Base-by-base conservation (phyloP, 2,329 filamentous ascomycete species). In the Apiospora arundinis region DNA sequence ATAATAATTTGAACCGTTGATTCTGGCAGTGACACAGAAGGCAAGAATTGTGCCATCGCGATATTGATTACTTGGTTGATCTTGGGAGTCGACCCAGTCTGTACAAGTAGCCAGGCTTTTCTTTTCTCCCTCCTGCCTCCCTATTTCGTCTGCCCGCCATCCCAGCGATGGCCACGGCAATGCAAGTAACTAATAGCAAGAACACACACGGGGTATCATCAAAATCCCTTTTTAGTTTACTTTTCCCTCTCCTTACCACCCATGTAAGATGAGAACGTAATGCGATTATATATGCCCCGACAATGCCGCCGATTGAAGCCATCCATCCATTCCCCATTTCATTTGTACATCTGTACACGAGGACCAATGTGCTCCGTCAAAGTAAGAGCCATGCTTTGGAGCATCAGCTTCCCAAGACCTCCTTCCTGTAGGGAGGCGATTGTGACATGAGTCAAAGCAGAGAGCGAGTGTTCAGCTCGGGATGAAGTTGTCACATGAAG, bases 201-300 rank as follows among this genome's bases (percentile, higher is more conserved):
- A 63, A 32, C 32, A 63, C 32, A 40, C 28, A 32, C 18, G 56
- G 56, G 56, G 56, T 63, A 63, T 63, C 56, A 63, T 40, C n/a
- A 23, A 63, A 56, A 63, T 63, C 56, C 56, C 32, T 63, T 63
- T 37, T 63, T 40, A 8, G 56, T 63, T 40, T 63, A 28, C 32
- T 63, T 40, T n/a, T 63, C 32, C 28, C 28, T 40, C 32, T n/a
- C 37, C 56, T 23, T 40, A 28, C 56, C 28, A 40, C 56, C 21
- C 8, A 12, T 21, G 18, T 21, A 9, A 37, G 28, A 37, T 28
- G 7, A 60, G 16, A 60, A 37, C 4, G 52, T 14, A 37, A 28
- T n/a, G 16, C 21, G 32, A 32, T 32, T 60, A 60, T 37, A 60
- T 37, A 37, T 37, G 11, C 18, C 52, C n/a, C 28, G 52, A 18